Conservation (phyloP, 2,329 filamentous ascomycete species). For the Penicillium nordicum region DNA sequence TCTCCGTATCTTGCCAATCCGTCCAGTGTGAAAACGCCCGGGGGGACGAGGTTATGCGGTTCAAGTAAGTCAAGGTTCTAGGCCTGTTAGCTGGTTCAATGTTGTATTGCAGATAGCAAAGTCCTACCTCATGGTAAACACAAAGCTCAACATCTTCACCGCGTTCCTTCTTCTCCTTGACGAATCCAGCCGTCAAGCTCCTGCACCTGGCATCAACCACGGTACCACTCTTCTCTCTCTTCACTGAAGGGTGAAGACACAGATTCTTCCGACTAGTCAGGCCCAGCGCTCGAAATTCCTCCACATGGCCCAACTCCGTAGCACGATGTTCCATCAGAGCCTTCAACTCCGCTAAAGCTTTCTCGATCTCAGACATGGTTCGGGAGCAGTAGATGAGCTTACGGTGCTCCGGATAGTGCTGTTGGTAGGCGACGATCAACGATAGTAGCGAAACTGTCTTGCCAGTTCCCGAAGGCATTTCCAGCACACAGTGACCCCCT, state of each 20-base stretch:
- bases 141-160: slow-evolving; percentile 94
- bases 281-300: slow-evolving; percentile 90
- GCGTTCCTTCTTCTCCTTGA: slow-evolving; percentile 94
- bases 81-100: slow-evolving; percentile 20
- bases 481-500: slow-evolving; percentile 90
- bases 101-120: background rate
- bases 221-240: slow-evolving; percentile 89
- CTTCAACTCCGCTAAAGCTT: slow-evolving; percentile 87
- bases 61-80: slow-evolving; percentile 91
- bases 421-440: slow-evolving; percentile 94
- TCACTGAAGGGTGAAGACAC: slow-evolving; percentile 93
- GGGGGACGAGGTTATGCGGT: slow-evolving; percentile 88
- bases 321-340: slow-evolving; percentile 91
- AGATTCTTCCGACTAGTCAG: slow-evolving; percentile 96
- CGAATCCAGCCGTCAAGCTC: slow-evolving; percentile 91
- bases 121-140: slow-evolving; percentile 81
- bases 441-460: slow-evolving; percentile 96
- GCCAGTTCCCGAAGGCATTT: slow-evolving; percentile 98
- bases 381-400: slow-evolving; percentile 99
- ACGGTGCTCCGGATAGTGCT: slow-evolving; percentile 84
- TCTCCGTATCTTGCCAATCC: slow-evolving; percentile 86
- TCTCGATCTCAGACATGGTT: slow-evolving; percentile 99
- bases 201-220: slow-evolving; percentile 95
- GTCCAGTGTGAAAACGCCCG: slow-evolving; percentile 94
- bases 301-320: slow-evolving; percentile 80